Evolutionary conservation across 2,329 filamentous ascomycete genomes (phyloP).

Genomic region (Alternaria sp.): DNA sequence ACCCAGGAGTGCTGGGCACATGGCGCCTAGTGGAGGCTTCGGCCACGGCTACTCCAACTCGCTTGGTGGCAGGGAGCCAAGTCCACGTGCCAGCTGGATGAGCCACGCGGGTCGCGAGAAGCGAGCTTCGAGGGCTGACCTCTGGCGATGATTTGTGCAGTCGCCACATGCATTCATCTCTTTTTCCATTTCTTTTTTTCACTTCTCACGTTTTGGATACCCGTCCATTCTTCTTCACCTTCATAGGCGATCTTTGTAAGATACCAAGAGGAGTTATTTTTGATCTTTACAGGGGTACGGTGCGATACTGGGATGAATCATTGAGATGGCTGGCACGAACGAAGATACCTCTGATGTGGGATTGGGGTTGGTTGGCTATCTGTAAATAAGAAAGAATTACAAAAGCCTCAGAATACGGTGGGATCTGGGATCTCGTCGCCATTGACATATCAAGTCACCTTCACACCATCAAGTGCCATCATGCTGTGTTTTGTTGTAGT

Average conservation of each 20-base stretch:
- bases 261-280: conserved; percentile 14
- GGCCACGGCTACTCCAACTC: conserved; percentile 40
- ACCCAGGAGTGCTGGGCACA: conserved; percentile 47
- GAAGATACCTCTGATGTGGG: conserved; percentile 14
- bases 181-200: conserved; percentile 13
- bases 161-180: not conserved
- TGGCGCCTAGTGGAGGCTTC: conserved; percentile 31
- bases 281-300: conserved; percentile 6
- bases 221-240: conserved; percentile 18
- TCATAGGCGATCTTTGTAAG: conserved; percentile 14
- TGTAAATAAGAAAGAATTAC: conserved; percentile 10
- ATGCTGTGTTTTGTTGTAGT: not conserved
- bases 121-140: conserved; percentile 46
- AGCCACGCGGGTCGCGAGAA: conserved; percentile 44
- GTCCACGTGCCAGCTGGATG: conserved; percentile 44
- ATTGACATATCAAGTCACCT: not conserved
- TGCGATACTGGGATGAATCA: conserved; percentile 9
- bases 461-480: not conserved
- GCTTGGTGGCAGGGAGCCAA: conserved; percentile 32
- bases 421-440: conserved; percentile 9
- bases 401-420: not conserved
- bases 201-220: conserved; percentile 30
- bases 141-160: conserved; percentile 42
- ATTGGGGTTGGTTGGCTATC: conserved; percentile 8
- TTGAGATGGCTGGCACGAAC: conserved; percentile 10